Conservation (phyloP, 2,329 filamentous ascomycete genomes). For the Beauveria scarabaeidicola region DNA sequence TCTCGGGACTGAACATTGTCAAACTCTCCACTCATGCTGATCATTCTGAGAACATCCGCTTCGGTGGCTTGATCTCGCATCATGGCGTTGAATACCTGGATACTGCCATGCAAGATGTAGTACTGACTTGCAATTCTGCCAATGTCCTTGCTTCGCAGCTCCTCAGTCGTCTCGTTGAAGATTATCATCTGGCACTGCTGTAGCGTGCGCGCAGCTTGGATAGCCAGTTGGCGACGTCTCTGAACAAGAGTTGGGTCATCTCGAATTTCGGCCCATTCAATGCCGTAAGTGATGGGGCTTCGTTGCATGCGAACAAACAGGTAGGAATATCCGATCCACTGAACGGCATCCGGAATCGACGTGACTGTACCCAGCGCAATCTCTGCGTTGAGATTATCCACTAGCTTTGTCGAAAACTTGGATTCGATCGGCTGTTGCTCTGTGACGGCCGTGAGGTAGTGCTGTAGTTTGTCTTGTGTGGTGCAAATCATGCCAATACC, state of each 20-base stretch:
- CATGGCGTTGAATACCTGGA: constrained; percentile 93
- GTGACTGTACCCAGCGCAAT: constrained; percentile 91
- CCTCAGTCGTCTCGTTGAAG: constrained; percentile 90
- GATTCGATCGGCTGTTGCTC: constrained; percentile 96
- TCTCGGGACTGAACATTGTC: constrained; percentile 94
- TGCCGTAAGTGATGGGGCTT: constrained; percentile 86
- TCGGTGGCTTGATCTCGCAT: constrained; percentile 83
- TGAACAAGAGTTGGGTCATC: constrained; percentile 86
- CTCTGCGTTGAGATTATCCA: constrained; percentile 95
- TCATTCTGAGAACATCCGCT: constrained; percentile 90
- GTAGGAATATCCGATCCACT: constrained; percentile 97
- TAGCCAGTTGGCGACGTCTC: constrained; percentile 73
- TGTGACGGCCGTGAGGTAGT: constrained; percentile 88
- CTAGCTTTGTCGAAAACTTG: constrained; percentile 85
- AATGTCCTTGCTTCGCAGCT: constrained; percentile 87
- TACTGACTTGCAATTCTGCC: constrained; percentile 95
- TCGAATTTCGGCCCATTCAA: constrained; percentile 83
- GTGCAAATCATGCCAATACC: constrained; percentile 98
- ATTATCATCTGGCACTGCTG: constrained; percentile 98
- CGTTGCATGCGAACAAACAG: constrained; percentile 93
- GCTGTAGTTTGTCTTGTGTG: constrained; percentile 82
- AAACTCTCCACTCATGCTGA: constrained; percentile 95
- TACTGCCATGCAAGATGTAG: constrained; percentile 87
- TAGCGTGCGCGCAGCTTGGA: constrained; percentile 77
- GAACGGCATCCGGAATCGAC: constrained; percentile 83